Percentiles rank a stretch among this genome's conserved stretches.
Conservation (phyloP, 169 alveolate species). For the Fabrea salina region DNA sequence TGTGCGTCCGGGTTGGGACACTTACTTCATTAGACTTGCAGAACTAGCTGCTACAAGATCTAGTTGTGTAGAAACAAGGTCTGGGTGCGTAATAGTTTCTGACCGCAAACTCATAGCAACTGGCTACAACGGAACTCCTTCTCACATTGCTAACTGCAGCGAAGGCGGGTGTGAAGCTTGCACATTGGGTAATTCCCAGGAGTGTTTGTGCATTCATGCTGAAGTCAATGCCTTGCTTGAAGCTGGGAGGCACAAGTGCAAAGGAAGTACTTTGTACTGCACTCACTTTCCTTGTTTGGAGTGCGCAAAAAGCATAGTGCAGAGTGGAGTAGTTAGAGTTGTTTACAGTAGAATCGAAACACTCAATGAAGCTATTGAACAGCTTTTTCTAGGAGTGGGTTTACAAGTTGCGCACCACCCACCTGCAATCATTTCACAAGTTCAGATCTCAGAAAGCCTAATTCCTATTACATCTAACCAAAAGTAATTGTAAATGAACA, state of each 20-base stretch:
- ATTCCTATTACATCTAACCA: no score
- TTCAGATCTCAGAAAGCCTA: neutral
- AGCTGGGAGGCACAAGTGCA: slow-evolving; percentile 70
- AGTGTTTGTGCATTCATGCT: slow-evolving; percentile 87
- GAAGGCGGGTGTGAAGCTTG: slow-evolving; percentile 86
- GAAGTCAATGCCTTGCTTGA: slow-evolving; percentile 82
- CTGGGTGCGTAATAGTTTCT: slow-evolving; percentile 78
- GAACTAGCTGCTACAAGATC: slow-evolving; percentile 77
- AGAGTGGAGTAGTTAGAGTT: slow-evolving; percentile 68
- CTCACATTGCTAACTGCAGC: slow-evolving; percentile 66
- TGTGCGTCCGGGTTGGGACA: slow-evolving; percentile 74
- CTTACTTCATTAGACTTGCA: slow-evolving; percentile 83
- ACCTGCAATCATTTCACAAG: neutral
- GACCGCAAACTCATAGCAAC: slow-evolving; percentile 75
- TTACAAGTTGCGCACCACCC: neutral
- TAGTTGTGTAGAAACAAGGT: slow-evolving; percentile 80
- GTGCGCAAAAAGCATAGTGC: slow-evolving; percentile 77
- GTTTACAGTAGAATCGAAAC: slow-evolving; percentile 40
- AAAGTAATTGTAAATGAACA: neutral
- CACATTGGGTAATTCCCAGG: slow-evolving; percentile 63
- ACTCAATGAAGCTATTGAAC: neutral
- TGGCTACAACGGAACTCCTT: slow-evolving; percentile 90
- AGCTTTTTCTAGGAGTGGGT: neutral
- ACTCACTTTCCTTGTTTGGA: slow-evolving; percentile 76
- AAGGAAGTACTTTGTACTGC: slow-evolving; percentile 65